Base-by-base conservation (phyloP, 768 basidiomycete genomes). In the Boletus vermiculosoides region DNA sequence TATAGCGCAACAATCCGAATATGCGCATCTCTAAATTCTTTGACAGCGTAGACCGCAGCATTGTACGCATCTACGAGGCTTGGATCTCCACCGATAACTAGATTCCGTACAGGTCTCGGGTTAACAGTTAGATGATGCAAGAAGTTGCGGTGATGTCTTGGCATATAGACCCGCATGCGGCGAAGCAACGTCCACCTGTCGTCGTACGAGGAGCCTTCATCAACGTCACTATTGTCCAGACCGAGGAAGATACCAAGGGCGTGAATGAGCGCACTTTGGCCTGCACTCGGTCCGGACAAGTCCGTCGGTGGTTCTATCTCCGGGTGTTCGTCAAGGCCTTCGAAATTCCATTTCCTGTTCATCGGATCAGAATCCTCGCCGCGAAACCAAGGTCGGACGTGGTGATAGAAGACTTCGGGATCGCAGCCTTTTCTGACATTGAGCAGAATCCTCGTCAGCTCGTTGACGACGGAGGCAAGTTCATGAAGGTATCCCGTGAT, bases 101-200 rank as follows among this genome's bases (percentile, higher is more conserved):
- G 73, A 18, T 71, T 67, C 33, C 90, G 81, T 13, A 92, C 73
- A 0, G 85, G 82, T 2, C 85, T 80, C 3, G 85, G 84, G 54
- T 80, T 83, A 12, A 74, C 68, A 11, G 78, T 69, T 28, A 94
- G 81, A 67, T 92, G 88, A 50, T 75, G 76, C 28, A 94, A 74
- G 74, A 92, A 93, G n/a, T 81, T 74, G 28, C 90, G 86, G 66
- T 93, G 91, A 60, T 86, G 83, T 12, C 83, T 79, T 7, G 92
- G 90, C 92, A 94, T 94, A 72, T 94, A 93, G 8, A 75, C 71
- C 52, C 87, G 81, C 90, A 92, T 91, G 34, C 87, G 80, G 48
- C 81, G 75, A 54, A 92, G 79, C 66, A 91, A 86, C 8, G 82
- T 56, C 63, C 63, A 54, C 36, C 56, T 54, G 50, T 66, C 59